These are phyloP conservation scores for Penicillium silybi DNA, from an alignment of 495 filamentous ascomycete genomes.

Conservation along the genomic window DNA sequence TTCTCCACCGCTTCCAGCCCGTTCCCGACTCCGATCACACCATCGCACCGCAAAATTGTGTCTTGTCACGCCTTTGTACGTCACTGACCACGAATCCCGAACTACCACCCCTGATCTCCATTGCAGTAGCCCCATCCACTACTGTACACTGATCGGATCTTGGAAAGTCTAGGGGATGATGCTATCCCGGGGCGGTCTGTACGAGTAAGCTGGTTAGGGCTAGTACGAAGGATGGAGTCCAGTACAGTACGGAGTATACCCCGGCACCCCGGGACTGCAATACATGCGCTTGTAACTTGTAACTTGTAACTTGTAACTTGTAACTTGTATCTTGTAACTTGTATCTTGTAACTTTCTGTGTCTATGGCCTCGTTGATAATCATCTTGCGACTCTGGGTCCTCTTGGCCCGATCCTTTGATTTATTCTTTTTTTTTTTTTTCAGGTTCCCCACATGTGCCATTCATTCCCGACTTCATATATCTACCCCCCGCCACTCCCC, in stretches of 20 bases:
- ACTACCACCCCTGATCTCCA: slow-evolving; percentile 25
- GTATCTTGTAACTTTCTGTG: not conserved
- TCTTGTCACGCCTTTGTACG: slow-evolving; percentile 29
- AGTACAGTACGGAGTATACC: not conserved
- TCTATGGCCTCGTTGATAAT: not conserved
- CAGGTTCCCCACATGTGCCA: slow-evolving; percentile 17
- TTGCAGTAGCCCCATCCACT: slow-evolving; percentile 17
- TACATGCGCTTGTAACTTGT: not conserved
- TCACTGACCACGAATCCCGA: slow-evolving; percentile 8
- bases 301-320: no score
- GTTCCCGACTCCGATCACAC: slow-evolving; percentile 32
- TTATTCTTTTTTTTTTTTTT: slow-evolving; percentile 10
- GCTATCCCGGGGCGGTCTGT: not conserved
- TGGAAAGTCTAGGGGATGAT: not conserved
- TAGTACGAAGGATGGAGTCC: not conserved
- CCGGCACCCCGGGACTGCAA: not conserved
- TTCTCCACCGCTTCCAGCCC: not conserved
- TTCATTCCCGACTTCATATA: slow-evolving; percentile 13
- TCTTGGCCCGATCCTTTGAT: not conserved
- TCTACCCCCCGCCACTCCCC: slow-evolving; percentile 2
- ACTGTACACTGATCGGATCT: slow-evolving; percentile 3
- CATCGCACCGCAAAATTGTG: slow-evolving; percentile 37
- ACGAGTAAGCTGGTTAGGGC: no score
- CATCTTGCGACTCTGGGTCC: not conserved
- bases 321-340: no score